A percentile compares a stretch with the other conserved stretches of the same genome.
Evolutionary conservation across 73 alveolate genomes (phyloP).

Genomic region (Tetrahymena thermophila): DNA sequence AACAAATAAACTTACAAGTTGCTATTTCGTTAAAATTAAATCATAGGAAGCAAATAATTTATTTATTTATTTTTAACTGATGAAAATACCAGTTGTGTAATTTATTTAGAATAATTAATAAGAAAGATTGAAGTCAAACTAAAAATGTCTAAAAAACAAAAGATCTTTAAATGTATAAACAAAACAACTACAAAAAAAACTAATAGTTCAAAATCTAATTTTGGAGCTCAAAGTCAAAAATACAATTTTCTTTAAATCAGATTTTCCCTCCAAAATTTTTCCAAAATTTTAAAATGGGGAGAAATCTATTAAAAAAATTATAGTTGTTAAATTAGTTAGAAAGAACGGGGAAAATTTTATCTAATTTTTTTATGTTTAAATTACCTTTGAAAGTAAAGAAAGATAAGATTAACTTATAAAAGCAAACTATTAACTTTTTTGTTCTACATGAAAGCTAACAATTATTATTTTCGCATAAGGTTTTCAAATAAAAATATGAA

Average conservation of each 20-base stretch:
- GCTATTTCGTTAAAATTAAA: not conserved
- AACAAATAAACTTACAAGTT: not conserved
- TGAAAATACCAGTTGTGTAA: not conserved
- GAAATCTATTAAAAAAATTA: not conserved
- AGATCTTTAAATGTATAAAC: not conserved
- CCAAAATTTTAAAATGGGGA: not conserved
- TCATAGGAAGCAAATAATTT: not conserved
- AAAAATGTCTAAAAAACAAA: not conserved
- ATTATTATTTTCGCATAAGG: not conserved
- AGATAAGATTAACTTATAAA: not conserved
- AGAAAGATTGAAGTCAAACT: not conserved
- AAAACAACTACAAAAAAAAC: not conserved
- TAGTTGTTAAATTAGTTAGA: not conserved
- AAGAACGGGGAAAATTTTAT: not conserved
- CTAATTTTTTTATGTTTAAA: not conserved
- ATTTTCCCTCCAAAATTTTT: not conserved
- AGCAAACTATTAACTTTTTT: too few relatives aligned
- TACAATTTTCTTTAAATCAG: not conserved
- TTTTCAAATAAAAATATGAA: not conserved
- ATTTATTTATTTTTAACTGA: not conserved
- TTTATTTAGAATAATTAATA: not conserved
- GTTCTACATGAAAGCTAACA: not conserved
- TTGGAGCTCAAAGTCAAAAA: not conserved
- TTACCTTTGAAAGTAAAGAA: not conserved
- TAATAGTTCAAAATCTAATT: not conserved